phyloP scores from a whole-genome alignment of 139 green algal genomes.

The Chlorella sp. region DNA sequence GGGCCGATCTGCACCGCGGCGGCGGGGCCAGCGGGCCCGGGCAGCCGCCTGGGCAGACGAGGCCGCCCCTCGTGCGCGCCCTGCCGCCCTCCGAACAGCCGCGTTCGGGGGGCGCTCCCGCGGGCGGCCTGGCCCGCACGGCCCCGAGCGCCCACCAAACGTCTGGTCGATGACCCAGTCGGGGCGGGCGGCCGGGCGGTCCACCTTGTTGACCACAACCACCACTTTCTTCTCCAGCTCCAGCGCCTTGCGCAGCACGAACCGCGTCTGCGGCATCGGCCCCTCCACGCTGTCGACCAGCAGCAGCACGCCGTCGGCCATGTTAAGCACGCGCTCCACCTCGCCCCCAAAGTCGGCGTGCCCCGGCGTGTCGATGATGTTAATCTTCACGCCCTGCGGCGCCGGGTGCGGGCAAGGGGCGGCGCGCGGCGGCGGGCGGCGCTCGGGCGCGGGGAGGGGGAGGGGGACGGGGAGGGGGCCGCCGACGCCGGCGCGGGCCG shows the following conservation, averaged over 20 bases:
- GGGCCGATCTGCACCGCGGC: too few species aligned
- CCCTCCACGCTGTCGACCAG: slow-evolving; percentile 98
- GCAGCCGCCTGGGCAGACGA: too few species aligned
- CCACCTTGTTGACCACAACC: slow-evolving; percentile 99
- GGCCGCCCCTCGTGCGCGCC: too few species aligned
- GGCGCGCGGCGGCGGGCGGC: neutral
- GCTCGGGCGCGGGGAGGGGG: too few species aligned
- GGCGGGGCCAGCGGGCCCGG: too few species aligned
- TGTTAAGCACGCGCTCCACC: slow-evolving; percentile 99
- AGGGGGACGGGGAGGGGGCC: too few species aligned
- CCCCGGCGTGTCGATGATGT: slow-evolving; percentile 99
- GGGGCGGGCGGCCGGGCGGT: slow-evolving; percentile 74
- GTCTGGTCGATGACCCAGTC: slow-evolving; percentile 90
- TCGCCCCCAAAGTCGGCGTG: slow-evolving; percentile 99
- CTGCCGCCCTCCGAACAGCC: too few species aligned
- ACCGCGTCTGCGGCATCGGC: slow-evolving; percentile 98
- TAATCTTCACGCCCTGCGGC: slow-evolving; percentile 82
- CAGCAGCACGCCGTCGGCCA: slow-evolving; percentile 98
- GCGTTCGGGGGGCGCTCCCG: too few species aligned
- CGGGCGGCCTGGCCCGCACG: too few species aligned
- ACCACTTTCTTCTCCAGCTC: slow-evolving; percentile 94
- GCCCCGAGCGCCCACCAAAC: too few species aligned
- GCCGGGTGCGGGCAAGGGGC: neutral
- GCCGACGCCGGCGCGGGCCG: too few species aligned
- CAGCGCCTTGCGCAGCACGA: slow-evolving; percentile 97